phyloP scores from a whole-genome alignment of 306 rosid genomes.

The Lathyrus oleraceus region DNA sequence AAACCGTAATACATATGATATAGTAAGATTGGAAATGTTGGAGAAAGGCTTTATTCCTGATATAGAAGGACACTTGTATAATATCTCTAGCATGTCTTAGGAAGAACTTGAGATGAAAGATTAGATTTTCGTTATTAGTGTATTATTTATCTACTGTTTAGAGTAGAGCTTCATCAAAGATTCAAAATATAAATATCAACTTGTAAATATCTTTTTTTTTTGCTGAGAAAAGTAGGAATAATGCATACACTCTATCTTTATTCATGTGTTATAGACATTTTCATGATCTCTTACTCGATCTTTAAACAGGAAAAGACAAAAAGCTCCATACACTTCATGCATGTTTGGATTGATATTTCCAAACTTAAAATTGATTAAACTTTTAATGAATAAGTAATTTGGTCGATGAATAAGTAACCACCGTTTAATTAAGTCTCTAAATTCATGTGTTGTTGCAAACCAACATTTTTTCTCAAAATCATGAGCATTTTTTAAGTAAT shows the following conservation, averaged over 20 bases:
- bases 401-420: too few species aligned
- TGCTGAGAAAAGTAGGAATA: background rate
- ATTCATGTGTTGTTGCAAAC: too few species aligned
- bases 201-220: conserved; percentile 5
- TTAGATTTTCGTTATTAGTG: conserved; percentile 16
- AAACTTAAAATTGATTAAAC: too few species aligned
- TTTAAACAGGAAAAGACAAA: too few species aligned
- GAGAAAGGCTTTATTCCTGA: conserved; percentile 74
- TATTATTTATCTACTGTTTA: conserved; percentile 15
- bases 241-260: background rate
- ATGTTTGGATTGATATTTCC: too few species aligned
- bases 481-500: too few species aligned
- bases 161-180: background rate
- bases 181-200: background rate
- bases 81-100: conserved; percentile 50
- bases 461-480: too few species aligned
- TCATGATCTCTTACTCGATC: background rate
- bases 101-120: conserved; percentile 18
- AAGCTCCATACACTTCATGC: too few species aligned
- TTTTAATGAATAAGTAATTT: too few species aligned
- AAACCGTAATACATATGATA: conserved; percentile 65
- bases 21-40: conserved; percentile 69
- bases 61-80: conserved; percentile 69
- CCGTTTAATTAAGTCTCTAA: too few species aligned
- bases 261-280: too few species aligned